These are phyloP conservation scores for Collybiopsis confluens DNA, from an alignment of 768 basidiomycete genomes.

Conservation along the genomic window DNA sequence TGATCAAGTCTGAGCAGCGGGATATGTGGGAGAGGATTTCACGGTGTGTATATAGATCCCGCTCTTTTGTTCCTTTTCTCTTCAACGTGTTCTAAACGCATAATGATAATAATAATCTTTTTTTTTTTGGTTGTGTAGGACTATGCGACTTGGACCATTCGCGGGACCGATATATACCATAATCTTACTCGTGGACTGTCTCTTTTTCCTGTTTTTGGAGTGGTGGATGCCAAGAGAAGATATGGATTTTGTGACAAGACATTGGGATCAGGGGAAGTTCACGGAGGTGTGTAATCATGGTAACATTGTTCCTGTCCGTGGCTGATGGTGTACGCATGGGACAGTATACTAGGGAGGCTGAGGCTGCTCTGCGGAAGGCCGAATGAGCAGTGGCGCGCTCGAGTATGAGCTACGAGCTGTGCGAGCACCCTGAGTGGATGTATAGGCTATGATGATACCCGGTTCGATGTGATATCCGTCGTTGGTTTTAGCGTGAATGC, in stretches of 20 bases:
- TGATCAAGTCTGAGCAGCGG: constrained; percentile 54
- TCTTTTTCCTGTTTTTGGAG: constrained; percentile 84
- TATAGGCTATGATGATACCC: too few relatives aligned
- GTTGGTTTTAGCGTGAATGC: too few relatives aligned
- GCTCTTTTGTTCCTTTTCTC: background rate
- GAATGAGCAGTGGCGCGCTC: too few relatives aligned
- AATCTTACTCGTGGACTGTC: constrained; percentile 84
- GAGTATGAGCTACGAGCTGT: too few relatives aligned
- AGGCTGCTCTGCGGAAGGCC: too few relatives aligned
- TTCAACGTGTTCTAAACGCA: too few relatives aligned
- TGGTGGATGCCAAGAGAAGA: constrained; percentile 77
- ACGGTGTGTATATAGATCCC: constrained; percentile 41
- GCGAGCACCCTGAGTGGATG: too few relatives aligned
- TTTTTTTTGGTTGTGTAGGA: constrained; percentile 41
- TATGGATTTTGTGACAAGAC: constrained; percentile 66
- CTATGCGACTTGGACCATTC: constrained; percentile 71
- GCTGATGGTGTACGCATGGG: too few relatives aligned
- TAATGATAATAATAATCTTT: too few relatives aligned
- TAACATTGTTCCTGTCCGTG: too few relatives aligned
- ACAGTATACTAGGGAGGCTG: too few relatives aligned
- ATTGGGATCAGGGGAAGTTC: constrained; percentile 53
- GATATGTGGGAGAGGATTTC: constrained; percentile 77
- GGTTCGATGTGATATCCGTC: too few relatives aligned
- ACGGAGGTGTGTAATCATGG: constrained; percentile 29
- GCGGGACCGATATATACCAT: constrained; percentile 86